These are phyloP conservation scores for Halteria grandinella DNA, from an alignment of 73 alveolate genomes.

Conservation along the genomic window DNA sequence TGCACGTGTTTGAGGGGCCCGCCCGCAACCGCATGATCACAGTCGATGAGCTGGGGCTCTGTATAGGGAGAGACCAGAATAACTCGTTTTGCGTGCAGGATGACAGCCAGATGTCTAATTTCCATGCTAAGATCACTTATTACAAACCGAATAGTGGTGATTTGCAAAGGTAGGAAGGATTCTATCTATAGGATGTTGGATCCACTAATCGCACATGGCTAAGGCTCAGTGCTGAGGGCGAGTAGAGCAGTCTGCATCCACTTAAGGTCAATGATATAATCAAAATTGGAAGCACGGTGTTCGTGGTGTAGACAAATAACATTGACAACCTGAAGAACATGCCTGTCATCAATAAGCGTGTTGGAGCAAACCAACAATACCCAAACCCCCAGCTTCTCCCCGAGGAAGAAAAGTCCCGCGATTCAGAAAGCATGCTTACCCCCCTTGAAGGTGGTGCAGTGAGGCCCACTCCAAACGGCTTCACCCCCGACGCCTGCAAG, in stretches of 20 bases:
- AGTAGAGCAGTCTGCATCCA: slow-evolving; percentile 57
- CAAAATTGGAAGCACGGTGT: slow-evolving; percentile 84
- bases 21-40: slow-evolving; percentile 60
- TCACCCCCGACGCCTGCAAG: slow-evolving; percentile 63
- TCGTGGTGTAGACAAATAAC: slow-evolving; percentile 73
- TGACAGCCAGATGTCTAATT: slow-evolving; percentile 78
- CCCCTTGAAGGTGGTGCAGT: too few relatives aligned
- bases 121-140: slow-evolving; percentile 70
- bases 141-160: slow-evolving; percentile 29
- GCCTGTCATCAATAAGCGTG: slow-evolving; percentile 58
- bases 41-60: slow-evolving; percentile 61
- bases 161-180: slow-evolving; percentile 57
- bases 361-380: slow-evolving; percentile 26
- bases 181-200: slow-evolving; percentile 74
- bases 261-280: slow-evolving; percentile 67
- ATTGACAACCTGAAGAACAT: slow-evolving; percentile 59
- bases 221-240: slow-evolving; percentile 77
- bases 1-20: slow-evolving; percentile 81
- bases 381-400: background rate
- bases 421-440: too few relatives aligned
- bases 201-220: slow-evolving; percentile 84
- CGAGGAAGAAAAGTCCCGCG: background rate
- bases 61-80: slow-evolving; percentile 78
- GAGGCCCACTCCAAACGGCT: background rate
- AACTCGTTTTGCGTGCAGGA: slow-evolving; percentile 72